Base-by-base conservation (phyloP, 805 yeast genomes). In the Kazachstania taianensis region DNA sequence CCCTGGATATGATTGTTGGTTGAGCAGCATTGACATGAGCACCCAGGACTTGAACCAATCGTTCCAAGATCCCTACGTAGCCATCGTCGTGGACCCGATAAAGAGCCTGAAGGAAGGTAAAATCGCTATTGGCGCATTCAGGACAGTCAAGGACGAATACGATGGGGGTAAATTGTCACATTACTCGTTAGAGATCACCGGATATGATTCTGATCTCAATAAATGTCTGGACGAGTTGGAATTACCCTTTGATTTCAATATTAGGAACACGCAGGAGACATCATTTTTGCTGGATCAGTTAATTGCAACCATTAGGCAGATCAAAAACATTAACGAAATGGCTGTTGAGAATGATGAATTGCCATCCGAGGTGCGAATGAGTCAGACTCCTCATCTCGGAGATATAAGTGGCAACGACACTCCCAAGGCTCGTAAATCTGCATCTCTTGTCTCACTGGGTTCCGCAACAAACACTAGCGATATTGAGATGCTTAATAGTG, bases 1-100 rank as follows among this genome's bases (percentile, higher is more conserved):
- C 57, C 98, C 98, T 0, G 95, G 96, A 0, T 89, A 86, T 57
- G 96, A 96, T 13, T 87, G 96, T 56, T 89, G 96, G 96, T 60
- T 89, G 30, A 78, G 92, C 37, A 94, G 92, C 4, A 85, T 89
- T 27, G 97, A 89, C 59, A 94, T 92, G 23, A 78, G 82, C 30
- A 89, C 97, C 0, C 97, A 89, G 54, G 53, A 64, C 16, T 68
- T 85, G 52, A 85, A 87, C 49, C 96, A 86, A 59, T 75, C 72
- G 39, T 85, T 77, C 52, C 96, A 86, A 55, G 96, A 86, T 49
- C 96, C 96, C 1, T 86, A 82, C 52, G 64, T 86, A 39, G 96
- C 96, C 0, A 65, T 86, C 20, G 96, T 86, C 6, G 70, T 87
- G 35, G 96, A 86, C 58, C 96, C 96, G 0, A 69, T 73, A 34